Conservation (phyloP, 2,329 filamentous ascomycete genomes). For the Ceratocystis destructans region DNA sequence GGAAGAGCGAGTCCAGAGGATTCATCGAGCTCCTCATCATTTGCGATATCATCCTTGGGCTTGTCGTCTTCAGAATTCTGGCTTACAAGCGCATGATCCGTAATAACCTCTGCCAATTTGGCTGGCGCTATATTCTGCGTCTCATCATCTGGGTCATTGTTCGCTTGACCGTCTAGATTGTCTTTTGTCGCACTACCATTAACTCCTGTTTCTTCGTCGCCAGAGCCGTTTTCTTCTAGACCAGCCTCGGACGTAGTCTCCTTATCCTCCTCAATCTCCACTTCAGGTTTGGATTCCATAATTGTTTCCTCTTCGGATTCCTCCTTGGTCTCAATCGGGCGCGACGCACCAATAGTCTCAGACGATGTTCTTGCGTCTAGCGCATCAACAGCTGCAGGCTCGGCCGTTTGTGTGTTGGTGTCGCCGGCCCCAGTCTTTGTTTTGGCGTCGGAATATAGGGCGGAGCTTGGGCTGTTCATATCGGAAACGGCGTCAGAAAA, state of each 20-base stretch:
- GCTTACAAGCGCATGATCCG: neutral
- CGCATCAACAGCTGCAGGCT: slow-evolving; percentile 41
- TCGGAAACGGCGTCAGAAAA: slow-evolving; percentile 53
- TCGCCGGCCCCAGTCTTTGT: slow-evolving; percentile 5
- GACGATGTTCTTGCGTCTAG: slow-evolving; percentile 22
- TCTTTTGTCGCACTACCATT: neutral
- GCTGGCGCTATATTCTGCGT: neutral
- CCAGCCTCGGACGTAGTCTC: neutral
- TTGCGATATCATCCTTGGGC: neutral
- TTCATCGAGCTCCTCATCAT: neutral
- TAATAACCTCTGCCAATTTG: neutral
- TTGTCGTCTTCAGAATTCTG: neutral
- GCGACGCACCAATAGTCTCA: slow-evolving; percentile 22
- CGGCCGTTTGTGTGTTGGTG: slow-evolving; percentile 32
- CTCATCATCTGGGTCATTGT: neutral
- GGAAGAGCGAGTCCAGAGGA: neutral
- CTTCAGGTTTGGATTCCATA: neutral
- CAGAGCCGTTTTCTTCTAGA: neutral
- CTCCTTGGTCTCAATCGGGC: slow-evolving; percentile 3
- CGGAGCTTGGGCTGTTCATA: slow-evolving; percentile 30
- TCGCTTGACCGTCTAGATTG: neutral
- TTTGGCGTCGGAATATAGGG: slow-evolving; percentile 38
- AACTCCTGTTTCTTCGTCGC: neutral
- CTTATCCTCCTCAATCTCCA: neutral
- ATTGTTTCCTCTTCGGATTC: slow-evolving; percentile 15